Conservation (phyloP, 257 asterid species). For the Anisodus acutangulus region DNA sequence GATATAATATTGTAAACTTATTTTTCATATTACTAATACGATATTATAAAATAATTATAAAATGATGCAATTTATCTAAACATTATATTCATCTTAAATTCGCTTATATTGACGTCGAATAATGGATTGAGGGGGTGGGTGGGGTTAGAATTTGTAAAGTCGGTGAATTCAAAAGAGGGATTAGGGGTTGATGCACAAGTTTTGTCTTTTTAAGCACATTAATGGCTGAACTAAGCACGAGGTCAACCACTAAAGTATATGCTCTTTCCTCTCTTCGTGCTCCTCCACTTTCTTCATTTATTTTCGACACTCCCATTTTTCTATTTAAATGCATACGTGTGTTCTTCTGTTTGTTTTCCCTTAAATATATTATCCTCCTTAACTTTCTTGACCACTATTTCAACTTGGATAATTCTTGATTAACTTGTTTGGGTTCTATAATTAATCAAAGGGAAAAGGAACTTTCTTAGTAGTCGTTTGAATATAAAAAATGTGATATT, state of each 20-base stretch:
- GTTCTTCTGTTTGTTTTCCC: conserved; percentile 22
- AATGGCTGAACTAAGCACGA: conserved; percentile 42
- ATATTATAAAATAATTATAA: too few species aligned
- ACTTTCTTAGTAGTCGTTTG: neutral
- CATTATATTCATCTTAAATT: too few species aligned
- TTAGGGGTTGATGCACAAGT: conserved; percentile 21
- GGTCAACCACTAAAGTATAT: conserved; percentile 50
- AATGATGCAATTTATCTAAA: too few species aligned
- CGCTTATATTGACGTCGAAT: neutral
- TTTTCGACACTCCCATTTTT: conserved; percentile 12
- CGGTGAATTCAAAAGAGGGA: conserved; percentile 34
- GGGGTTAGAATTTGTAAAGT: conserved; percentile 26
- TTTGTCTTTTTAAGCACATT: conserved; percentile 40
- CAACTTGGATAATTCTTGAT: neutral
- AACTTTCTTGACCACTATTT: conserved; percentile 12
- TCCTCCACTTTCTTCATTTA: conserved; percentile 35
- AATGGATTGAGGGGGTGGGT: conserved; percentile 13
- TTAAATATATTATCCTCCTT: neutral
- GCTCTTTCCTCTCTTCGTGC: conserved; percentile 21
- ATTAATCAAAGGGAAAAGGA: neutral
- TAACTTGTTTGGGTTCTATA: neutral
- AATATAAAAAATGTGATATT: neutral
- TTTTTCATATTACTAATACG: too few species aligned
- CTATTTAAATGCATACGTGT: conserved; percentile 20
- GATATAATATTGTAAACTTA: too few species aligned